These are phyloP conservation scores for Lipomyces kockii DNA, from an alignment of 805 yeast genomes.

Conservation along the genomic window DNA sequence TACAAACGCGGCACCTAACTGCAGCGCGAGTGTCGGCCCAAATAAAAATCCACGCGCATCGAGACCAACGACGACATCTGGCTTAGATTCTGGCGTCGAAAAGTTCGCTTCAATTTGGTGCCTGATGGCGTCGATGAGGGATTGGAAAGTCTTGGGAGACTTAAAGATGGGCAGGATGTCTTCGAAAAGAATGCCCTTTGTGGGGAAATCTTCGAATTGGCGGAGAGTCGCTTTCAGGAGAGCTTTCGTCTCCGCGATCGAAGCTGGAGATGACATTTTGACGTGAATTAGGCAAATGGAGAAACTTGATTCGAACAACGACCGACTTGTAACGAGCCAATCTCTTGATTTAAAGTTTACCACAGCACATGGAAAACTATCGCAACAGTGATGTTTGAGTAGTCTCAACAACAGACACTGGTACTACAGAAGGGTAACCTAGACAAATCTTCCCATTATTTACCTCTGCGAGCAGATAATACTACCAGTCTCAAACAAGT, in stretches of 20 bases:
- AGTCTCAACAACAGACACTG: too few relatives aligned
- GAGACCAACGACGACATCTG: conserved; percentile 90
- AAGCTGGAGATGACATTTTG: not conserved
- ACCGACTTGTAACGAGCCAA: too few relatives aligned
- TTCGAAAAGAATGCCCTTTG: conserved; percentile 90
- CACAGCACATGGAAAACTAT: too few relatives aligned
- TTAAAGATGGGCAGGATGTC: conserved; percentile 95
- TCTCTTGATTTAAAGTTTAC: too few relatives aligned
- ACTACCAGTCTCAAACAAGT: too few relatives aligned
- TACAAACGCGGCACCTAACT: conserved; percentile 84
- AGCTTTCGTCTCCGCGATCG: conserved; percentile 28
- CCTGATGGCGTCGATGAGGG: conserved; percentile 79
- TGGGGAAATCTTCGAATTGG: conserved; percentile 93
- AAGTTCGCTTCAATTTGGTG: conserved; percentile 65
- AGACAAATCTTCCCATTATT: too few relatives aligned
- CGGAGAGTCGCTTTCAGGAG: conserved; percentile 41
- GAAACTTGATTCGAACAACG: too few relatives aligned
- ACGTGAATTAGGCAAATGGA: not conserved
- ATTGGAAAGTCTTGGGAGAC: conserved; percentile 77
- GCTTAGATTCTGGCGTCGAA: conserved; percentile 53
- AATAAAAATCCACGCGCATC: conserved; percentile 97
- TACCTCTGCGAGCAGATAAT: too few relatives aligned
- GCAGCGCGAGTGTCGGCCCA: conserved; percentile 94
- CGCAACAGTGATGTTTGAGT: too few relatives aligned
- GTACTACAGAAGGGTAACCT: too few relatives aligned